A percentile compares a stretch with the other conserved stretches of the same genome.
phyloP scores from a whole-genome alignment of 192 early-diverging fungal genomes.

The Cetraspora pellucida region DNA sequence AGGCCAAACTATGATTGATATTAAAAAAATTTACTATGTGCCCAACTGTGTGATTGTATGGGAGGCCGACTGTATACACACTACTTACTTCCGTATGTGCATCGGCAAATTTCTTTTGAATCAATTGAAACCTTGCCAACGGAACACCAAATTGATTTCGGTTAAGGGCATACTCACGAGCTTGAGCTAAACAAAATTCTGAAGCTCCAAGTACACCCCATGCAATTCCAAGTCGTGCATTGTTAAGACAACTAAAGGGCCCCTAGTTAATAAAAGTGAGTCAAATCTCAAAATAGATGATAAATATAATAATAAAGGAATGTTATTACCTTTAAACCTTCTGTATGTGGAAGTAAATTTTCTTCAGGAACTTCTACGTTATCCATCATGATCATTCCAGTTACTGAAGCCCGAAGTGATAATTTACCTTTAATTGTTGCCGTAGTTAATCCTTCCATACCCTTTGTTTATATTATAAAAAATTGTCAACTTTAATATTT shows the following conservation, averaged over 20 bases:
- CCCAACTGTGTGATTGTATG: no score
- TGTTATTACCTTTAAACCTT: slow-evolving; percentile 67
- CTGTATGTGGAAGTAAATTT: slow-evolving; percentile 89
- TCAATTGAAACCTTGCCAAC: slow-evolving; percentile 89
- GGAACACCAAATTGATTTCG: slow-evolving; percentile 93
- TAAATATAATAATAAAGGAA: not conserved
- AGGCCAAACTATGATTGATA: no score
- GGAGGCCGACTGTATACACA: no score
- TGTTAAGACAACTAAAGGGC: slow-evolving; percentile 97
- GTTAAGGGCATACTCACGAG: slow-evolving; percentile 87
- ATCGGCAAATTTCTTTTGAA: slow-evolving; percentile 96
- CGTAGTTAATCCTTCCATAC: slow-evolving; percentile 88
- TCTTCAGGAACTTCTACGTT: slow-evolving; percentile 90
- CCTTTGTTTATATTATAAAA: slow-evolving; percentile 38
- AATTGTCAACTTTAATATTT: slow-evolving; percentile 15
- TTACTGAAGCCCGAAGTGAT: slow-evolving; percentile 89
- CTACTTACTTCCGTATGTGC: slow-evolving; percentile 79
- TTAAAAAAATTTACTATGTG: no score
- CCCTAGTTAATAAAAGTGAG: slow-evolving; percentile 45
- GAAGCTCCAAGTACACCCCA: slow-evolving; percentile 97
- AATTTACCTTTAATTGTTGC: slow-evolving; percentile 95
- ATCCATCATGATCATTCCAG: slow-evolving; percentile 99
- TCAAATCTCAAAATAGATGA: not conserved
- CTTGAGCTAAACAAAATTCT: slow-evolving; percentile 86
- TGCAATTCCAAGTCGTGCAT: slow-evolving; percentile 94